phyloP scores from a whole-genome alignment of 805 yeast genomes.

The Ogataea pignaliae region DNA sequence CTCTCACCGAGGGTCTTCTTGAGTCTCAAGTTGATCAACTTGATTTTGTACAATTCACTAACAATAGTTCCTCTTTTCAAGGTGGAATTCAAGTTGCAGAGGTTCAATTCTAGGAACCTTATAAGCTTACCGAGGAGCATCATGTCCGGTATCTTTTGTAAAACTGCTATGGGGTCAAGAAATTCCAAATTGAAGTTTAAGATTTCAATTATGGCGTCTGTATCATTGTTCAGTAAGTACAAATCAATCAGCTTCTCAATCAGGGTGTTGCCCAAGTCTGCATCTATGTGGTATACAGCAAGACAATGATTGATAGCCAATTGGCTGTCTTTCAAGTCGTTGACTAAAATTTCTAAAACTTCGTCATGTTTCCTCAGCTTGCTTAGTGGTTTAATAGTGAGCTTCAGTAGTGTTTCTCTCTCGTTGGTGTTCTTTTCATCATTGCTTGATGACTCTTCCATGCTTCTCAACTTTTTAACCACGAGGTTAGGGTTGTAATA shows the following conservation, averaged over 20 bases:
- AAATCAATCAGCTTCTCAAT: constrained; percentile 48
- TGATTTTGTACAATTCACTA: constrained; percentile 49
- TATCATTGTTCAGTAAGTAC: constrained; percentile 22
- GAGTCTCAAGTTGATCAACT: constrained; percentile 40
- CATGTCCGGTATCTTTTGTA: constrained; percentile 47
- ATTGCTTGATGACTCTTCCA: constrained; percentile 8
- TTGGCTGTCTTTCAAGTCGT: constrained; percentile 50
- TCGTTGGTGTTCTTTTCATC: constrained; percentile 2
- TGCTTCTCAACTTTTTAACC: constrained; percentile 14
- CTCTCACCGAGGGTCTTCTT: constrained; percentile 35
- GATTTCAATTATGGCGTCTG: constrained; percentile 26
- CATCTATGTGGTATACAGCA: constrained; percentile 36
- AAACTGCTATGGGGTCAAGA: constrained; percentile 31
- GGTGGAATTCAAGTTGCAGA: constrained; percentile 37
- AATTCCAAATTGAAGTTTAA: constrained; percentile 21
- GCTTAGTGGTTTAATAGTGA: constrained; percentile 54
- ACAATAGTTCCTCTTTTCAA: constrained; percentile 39
- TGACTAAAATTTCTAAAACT: constrained; percentile 57
- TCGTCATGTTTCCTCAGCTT: constrained; percentile 57
- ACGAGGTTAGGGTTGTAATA: constrained; percentile 37
- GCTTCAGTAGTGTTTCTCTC: constrained; percentile 26
- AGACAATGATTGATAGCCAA: constrained; percentile 62
- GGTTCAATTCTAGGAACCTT: constrained; percentile 39
- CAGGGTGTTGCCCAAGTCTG: constrained; percentile 36
- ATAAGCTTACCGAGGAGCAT: constrained; percentile 42